Evolutionary conservation across 2,329 filamentous ascomycete species (phyloP).

Genomic region (Orbilia javanica): DNA sequence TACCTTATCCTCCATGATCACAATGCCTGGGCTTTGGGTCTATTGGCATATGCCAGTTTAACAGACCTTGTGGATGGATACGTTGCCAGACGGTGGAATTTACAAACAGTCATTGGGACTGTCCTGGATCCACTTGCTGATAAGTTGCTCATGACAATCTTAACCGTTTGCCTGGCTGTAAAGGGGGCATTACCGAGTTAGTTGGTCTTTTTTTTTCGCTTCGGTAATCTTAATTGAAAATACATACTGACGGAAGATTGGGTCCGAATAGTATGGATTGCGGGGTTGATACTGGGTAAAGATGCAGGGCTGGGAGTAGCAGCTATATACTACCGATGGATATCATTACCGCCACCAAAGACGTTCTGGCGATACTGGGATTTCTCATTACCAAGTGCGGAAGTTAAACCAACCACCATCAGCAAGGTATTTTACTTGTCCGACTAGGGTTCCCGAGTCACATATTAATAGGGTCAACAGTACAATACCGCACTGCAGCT

Average conservation of each 20-base stretch:
- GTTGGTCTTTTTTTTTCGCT: background rate
- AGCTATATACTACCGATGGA: slow-evolving; percentile 95
- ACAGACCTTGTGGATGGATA: slow-evolving; percentile 94
- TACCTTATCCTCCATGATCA: slow-evolving; percentile 89
- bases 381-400: slow-evolving; percentile 88
- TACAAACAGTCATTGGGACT: slow-evolving; percentile 92
- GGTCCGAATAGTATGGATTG: slow-evolving; percentile 78
- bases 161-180: slow-evolving; percentile 85
- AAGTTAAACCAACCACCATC: slow-evolving; percentile 84
- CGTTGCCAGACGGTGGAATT: slow-evolving; percentile 87
- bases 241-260: slow-evolving; percentile 19
- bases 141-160: slow-evolving; percentile 92
- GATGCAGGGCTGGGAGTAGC: slow-evolving; percentile 85
- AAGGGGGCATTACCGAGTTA: slow-evolving; percentile 81
- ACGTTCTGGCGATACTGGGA: slow-evolving; percentile 96
- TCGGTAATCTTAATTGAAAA: no score
- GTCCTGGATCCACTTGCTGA: slow-evolving; percentile 98
- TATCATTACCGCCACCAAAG: slow-evolving; percentile 91
- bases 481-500: slow-evolving; percentile 95
- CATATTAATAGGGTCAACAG: slow-evolving; percentile 61
- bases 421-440: slow-evolving; percentile 72
- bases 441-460: slow-evolving; percentile 66
- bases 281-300: slow-evolving; percentile 87
- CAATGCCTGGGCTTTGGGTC: slow-evolving; percentile 79
- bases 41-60: slow-evolving; percentile 93